Conservation (phyloP, 176 grass and related monocot species). For the Aegilops longissima region DNA sequence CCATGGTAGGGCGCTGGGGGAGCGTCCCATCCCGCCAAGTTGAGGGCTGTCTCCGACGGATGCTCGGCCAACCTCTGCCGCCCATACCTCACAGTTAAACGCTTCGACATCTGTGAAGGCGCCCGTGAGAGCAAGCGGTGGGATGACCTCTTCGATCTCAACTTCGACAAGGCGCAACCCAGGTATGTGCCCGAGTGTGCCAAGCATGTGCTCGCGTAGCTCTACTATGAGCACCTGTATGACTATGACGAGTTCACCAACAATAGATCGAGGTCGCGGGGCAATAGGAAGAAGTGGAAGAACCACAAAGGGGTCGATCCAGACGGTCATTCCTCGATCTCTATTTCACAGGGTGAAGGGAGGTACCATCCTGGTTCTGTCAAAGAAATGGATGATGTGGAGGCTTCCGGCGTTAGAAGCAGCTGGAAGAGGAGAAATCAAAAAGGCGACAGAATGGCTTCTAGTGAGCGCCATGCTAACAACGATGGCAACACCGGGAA, state of each 20-base stretch:
- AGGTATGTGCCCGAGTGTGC: constrained; percentile 61
- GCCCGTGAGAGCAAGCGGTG: constrained; percentile 57
- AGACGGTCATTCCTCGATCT: background rate
- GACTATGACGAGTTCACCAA: constrained; percentile 67
- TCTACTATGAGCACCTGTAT: constrained; percentile 81
- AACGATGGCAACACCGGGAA: background rate
- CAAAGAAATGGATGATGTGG: background rate
- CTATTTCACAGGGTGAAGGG: background rate
- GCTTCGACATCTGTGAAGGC: constrained; percentile 62
- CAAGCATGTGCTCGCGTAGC: constrained; percentile 74
- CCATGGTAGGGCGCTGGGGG: too few relatives aligned
- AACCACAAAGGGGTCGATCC: background rate
- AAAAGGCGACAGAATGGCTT: background rate
- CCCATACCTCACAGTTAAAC: constrained; percentile 70
- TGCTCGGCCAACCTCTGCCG: constrained; percentile 68
- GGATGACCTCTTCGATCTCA: constrained; percentile 58
- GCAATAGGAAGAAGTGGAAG: background rate
- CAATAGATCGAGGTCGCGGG: background rate
- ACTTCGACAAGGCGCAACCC: constrained; percentile 5
- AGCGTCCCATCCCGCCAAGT: background rate
- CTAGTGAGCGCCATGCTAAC: background rate
- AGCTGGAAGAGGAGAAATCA: constrained; percentile 15
- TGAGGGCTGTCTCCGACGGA: constrained; percentile 45
- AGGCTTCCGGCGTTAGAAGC: background rate
- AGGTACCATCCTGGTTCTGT: background rate